Base-by-base conservation (phyloP, 768 basidiomycete species). In the Lentinula guzmanii region DNA sequence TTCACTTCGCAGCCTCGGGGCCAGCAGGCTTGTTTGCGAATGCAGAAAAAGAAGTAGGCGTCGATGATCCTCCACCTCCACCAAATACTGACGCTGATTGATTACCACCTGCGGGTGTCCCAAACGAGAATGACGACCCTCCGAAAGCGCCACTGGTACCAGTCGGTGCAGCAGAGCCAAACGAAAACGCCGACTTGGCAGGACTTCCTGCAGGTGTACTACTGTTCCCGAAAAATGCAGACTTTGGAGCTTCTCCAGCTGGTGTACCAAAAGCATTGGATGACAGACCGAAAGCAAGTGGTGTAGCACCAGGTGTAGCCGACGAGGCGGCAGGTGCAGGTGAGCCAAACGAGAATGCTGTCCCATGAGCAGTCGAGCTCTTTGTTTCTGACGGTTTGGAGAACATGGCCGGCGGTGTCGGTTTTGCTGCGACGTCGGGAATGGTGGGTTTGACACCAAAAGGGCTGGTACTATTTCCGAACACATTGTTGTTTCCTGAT, bases 1-100 rank as follows among this genome's bases (percentile, higher is more conserved):
- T 15, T 35, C 45, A 58, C 41, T 45, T 24, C n/a, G n/a, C 54
- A 21, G 54, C 15, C 3, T 24, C 37, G 4, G 54, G 28, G 1
- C 58, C 46, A 37, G 58, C 33, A 46, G 58, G 58, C 21, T 59
- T 59, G 16, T n/a, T 50, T 4, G 18, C 58, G 11, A 59, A 59
- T n/a, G 37, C 56, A 33, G 58, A 43, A 13, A 59, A 59, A 31
- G 55, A 10, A 43, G 11, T 43, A 50, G 58, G 45, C 31, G 58
- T 21, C 28, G 43, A 46, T 16, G 51, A 33, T 9, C 21, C 48
- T 50, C 51, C 51, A 9, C 21, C 48, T 50, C 51, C 51, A 9
- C 58, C 58, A 18, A 46, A 46, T 28, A 33, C 28, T 10, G 55
- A 45, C 28, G 42, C 3, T 21, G 55, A 15, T 41, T 54, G 53